Evolutionary conservation across 1,284 basidiomycete genomes (phyloP).

Genomic region (Cutaneotrichosporon cavernicola): DNA sequence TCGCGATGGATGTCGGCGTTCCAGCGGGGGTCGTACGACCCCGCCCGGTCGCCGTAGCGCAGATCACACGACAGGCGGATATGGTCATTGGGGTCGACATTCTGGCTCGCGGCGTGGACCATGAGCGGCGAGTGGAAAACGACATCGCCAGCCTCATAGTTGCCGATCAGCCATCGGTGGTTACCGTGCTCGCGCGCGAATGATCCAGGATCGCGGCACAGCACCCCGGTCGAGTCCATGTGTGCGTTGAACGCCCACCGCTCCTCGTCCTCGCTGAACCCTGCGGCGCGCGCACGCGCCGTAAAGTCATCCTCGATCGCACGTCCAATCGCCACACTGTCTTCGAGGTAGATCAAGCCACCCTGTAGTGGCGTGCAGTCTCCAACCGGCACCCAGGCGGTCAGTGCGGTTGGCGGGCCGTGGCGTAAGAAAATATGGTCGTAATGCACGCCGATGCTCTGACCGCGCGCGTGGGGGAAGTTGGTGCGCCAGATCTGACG

Average conservation of each 20-base stretch:
- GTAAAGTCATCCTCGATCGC: constrained; percentile 30
- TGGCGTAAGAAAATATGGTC: constrained; percentile 31
- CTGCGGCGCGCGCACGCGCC: not conserved
- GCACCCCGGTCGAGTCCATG: constrained; percentile 12
- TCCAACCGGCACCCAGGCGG: constrained; percentile 37
- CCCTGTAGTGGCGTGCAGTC: constrained; percentile 27
- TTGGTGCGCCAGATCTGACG: constrained; percentile 30
- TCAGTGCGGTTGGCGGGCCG: constrained; percentile 31
- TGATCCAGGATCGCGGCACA: constrained; percentile 5
- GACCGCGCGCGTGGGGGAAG: constrained; percentile 21
- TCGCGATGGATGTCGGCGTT: not conserved
- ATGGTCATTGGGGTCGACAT: constrained; percentile 13
- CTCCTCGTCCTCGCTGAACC: constrained; percentile 23
- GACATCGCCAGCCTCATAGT: constrained; percentile 28
- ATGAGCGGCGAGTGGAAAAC: constrained; percentile 25
- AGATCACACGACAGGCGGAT: constrained; percentile 21
- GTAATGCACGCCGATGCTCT: constrained; percentile 28
- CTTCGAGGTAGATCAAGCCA: constrained; percentile 35
- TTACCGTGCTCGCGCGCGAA: constrained; percentile 6
- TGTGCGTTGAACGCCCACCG: constrained; percentile 31
- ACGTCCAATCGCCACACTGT: constrained; percentile 21
- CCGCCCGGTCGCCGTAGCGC: constrained; percentile 15
- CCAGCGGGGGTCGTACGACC: constrained; percentile 15
- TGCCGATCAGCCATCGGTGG: constrained; percentile 23
- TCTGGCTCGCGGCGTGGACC: constrained; percentile 16